Conservation (phyloP, 164 flowering plant genomes). For the Hamamelis virginiana region DNA sequence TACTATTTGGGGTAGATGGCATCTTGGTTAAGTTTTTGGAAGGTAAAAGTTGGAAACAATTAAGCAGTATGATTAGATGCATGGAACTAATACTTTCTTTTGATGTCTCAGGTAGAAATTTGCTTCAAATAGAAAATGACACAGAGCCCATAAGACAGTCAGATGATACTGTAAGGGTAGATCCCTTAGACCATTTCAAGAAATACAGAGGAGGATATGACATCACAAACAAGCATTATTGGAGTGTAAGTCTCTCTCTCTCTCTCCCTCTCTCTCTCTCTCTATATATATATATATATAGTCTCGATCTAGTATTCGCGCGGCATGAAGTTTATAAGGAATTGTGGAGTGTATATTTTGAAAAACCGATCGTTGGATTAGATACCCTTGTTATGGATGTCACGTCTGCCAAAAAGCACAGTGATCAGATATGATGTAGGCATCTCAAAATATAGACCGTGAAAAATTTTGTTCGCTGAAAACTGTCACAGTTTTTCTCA, state of each 20-base stretch:
- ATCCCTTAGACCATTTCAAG: constrained; percentile 61
- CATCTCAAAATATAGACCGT: too few species aligned
- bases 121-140: constrained; percentile 30
- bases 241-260: constrained; percentile 62
- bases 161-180: constrained; percentile 60
- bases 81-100: not conserved
- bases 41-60: not conserved
- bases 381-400: too few species aligned
- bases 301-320: too few species aligned
- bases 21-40: too few species aligned
- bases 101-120: constrained; percentile 28
- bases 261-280: constrained; percentile 3
- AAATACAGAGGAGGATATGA: constrained; percentile 80
- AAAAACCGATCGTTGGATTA: too few species aligned
- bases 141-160: constrained; percentile 19
- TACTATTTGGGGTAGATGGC: too few species aligned
- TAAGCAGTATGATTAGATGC: not conserved
- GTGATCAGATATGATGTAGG: too few species aligned
- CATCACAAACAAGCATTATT: constrained; percentile 71
- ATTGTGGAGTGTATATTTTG: too few species aligned
- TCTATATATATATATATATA: not conserved
- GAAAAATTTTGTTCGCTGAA: too few species aligned
- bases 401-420: too few species aligned
- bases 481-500: too few species aligned
- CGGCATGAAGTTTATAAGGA: too few species aligned